Percentiles rank a stretch among this genome's conserved stretches.
These are phyloP conservation scores for Annona squamosa DNA, from an alignment of 164 flowering plant genomes.

Conservation along the genomic window DNA sequence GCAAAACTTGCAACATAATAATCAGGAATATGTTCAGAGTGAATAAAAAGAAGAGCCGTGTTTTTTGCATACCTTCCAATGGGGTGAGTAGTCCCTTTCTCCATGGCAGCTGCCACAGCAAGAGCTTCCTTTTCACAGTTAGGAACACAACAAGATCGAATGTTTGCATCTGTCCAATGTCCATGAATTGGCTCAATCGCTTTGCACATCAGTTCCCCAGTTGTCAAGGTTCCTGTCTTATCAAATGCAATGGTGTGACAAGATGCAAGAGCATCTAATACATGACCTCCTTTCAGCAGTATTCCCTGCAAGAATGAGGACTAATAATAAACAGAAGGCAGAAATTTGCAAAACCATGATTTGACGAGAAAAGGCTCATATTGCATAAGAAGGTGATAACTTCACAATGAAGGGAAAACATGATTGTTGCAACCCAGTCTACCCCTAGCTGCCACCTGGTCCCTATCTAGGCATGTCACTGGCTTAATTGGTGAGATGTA, in stretches of 20 bases:
- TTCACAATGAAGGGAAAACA: not conserved
- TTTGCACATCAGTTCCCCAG: constrained; percentile 82
- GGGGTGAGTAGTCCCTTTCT: constrained; percentile 98
- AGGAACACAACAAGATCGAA: constrained; percentile 69
- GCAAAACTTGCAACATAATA: constrained; percentile 24
- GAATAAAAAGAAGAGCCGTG: not conserved
- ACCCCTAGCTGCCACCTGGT: too few species aligned
- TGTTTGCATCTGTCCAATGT: constrained; percentile 29
- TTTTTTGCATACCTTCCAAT: constrained; percentile 76
- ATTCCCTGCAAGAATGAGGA: constrained; percentile 55
- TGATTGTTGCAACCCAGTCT: too few species aligned
- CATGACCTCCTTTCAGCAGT: constrained; percentile 94
- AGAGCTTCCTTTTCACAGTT: constrained; percentile 96
- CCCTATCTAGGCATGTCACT: too few species aligned
- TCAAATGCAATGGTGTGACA: constrained; percentile 94
- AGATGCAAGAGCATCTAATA: constrained; percentile 87
- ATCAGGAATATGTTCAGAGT: not conserved
- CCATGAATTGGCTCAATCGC: constrained; percentile 96
- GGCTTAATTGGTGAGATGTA: too few species aligned
- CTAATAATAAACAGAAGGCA: not conserved
- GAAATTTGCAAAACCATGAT: not conserved
- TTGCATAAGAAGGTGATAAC: not conserved
- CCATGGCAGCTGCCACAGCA: constrained; percentile 99
- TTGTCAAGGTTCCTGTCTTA: constrained; percentile 96
- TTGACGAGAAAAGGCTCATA: not conserved